These are phyloP conservation scores for Dothistroma pini DNA, from an alignment of 2,329 filamentous ascomycete species.

Conservation along the genomic window DNA sequence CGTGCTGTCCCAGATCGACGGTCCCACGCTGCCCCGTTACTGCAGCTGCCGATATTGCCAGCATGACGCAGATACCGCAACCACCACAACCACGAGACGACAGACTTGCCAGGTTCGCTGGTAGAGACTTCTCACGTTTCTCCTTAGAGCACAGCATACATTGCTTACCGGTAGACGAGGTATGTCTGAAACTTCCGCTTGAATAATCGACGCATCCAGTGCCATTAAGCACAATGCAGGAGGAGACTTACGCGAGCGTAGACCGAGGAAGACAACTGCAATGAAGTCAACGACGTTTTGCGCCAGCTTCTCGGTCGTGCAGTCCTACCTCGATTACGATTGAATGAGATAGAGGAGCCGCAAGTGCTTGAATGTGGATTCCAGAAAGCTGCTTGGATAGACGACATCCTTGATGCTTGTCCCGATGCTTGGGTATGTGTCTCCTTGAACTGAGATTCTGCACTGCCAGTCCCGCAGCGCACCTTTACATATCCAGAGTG, in stretches of 20 bases:
- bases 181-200: conserved; percentile 17
- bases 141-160: conserved; percentile 27
- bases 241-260: conserved; percentile 13
- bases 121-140: conserved; percentile 28
- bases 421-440: conserved; percentile 12
- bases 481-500: neutral
- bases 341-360: conserved; percentile 24
- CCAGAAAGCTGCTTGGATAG: conserved; percentile 35
- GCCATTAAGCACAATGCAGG: neutral
- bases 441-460: neutral
- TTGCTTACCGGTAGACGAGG: conserved; percentile 36
- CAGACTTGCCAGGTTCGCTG: conserved; percentile 16
- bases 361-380: conserved; percentile 34
- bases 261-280: conserved; percentile 30
- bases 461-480: neutral
- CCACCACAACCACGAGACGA: conserved; percentile 22
- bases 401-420: conserved; percentile 34
- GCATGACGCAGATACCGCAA: conserved; percentile 20
- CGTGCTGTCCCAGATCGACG: neutral
- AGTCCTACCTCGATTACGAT: conserved; percentile 23
- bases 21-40: neutral
- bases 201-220: neutral
- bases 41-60: neutral
- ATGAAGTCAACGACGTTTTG: conserved; percentile 31
- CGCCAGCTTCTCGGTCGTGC: conserved; percentile 24